Base-by-base conservation (phyloP, 345 rosid genomes). In the Ceriops zippeliana region DNA sequence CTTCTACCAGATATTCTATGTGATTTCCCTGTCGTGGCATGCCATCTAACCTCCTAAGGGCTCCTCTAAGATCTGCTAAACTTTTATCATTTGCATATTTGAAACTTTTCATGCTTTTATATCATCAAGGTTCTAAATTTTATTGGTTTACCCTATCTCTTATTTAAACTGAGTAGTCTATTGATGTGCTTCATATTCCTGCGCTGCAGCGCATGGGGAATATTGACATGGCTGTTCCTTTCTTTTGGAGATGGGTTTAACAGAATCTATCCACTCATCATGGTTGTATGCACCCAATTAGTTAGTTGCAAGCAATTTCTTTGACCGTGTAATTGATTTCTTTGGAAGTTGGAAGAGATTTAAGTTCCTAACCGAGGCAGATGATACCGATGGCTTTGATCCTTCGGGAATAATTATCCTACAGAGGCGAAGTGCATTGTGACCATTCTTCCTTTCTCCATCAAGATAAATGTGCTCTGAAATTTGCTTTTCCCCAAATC, bases 331-430 rank as follows among this genome's bases (percentile, higher is more conserved):
- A 22, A 22, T 22, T 22, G 24, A 90, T 76, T 96, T 96, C 79
- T 87, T 96, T 62, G 99, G 98, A 70, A 89, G 84, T 83, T 92
- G 97, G 98, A 96, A 90, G 85, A 78, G 89, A 81, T 86, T 89
- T 78, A 79, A 83, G 66, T 86, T 90, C 78, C 97, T 84, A 83
- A 86, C 91, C 4, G 98, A 92, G 69, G 86, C 85, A 2, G 95
- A 92, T 63, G 93, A 89, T 71, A 78, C 84, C 71, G 95, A 89
- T 66, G 99, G 99, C 30, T 92, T 92, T 72, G 95, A 92, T 80
- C 95, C 97, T 61, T 96, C 97, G 1, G 99, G 97, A 64, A 28
- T 92, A 67, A 89, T 92, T 78, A 92, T 96, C 70, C 84, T 96
- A 31, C 92, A 89, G 64, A 79, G 98, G 99, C 86, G 54, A 71